These are phyloP conservation scores for Trypanosoma avium DNA, from an alignment of 208 protist genomes.

Conservation along the genomic window DNA sequence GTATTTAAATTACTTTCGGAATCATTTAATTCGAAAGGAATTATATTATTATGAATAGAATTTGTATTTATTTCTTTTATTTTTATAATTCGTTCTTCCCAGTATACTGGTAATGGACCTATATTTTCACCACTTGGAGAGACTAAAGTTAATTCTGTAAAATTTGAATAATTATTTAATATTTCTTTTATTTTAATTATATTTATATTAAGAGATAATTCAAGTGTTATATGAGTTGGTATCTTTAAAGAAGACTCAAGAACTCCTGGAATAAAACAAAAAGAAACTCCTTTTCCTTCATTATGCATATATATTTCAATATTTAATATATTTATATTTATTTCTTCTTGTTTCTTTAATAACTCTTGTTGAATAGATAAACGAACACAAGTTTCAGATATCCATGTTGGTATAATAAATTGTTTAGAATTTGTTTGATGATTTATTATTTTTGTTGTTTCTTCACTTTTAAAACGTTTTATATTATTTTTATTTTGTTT, in stretches of 20 bases:
- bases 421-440: too few species aligned
- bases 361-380: not conserved
- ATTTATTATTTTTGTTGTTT: too few species aligned
- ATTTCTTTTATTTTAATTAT: not conserved
- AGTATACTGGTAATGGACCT: conserved; percentile 10
- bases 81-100: conserved; percentile 19
- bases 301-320: conserved; percentile 17
- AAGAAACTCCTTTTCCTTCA: conserved; percentile 20
- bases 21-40: too few species aligned
- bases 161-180: not conserved
- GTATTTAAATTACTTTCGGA: not conserved
- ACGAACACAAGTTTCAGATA: not conserved
- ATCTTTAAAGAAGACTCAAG: conserved; percentile 7
- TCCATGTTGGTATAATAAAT: not conserved
- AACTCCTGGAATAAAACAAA: conserved; percentile 31
- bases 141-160: conserved; percentile 10
- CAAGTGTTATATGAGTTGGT: not conserved
- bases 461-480: conserved; percentile 23
- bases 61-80: not conserved
- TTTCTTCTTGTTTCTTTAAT: not conserved
- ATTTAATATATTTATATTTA: not conserved
- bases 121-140: conserved; percentile 1
- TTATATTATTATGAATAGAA: too few species aligned
- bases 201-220: not conserved
- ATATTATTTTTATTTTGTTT: not conserved